Conservation (phyloP, 2,329 filamentous ascomycete genomes). For the Akanthomyces muscarius region DNA sequence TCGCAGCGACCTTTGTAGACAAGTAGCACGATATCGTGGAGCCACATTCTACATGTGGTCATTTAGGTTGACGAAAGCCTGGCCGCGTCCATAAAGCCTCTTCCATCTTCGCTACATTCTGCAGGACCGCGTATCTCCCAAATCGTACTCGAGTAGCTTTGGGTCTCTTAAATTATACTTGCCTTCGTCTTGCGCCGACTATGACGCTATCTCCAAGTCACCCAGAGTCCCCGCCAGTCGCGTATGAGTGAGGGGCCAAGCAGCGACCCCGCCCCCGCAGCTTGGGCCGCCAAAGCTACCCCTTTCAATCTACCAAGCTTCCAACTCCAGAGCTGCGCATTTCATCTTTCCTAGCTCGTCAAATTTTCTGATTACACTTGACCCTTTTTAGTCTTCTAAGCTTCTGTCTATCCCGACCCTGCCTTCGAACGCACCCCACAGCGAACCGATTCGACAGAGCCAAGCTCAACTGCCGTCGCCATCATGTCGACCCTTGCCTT, state of each 20-base stretch:
- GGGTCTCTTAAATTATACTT: not conserved
- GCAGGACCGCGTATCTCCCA: no score
- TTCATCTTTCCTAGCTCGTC: not conserved
- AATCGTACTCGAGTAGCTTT: not conserved
- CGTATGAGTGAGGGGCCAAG: not conserved
- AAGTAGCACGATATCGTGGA: no score
- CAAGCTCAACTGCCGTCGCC: not conserved
- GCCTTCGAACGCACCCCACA: not conserved
- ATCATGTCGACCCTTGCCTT: slow-evolving; percentile 38
- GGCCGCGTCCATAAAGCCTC: not conserved
- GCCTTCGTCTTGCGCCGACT: not conserved
- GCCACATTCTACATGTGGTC: no score
- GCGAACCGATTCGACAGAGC: not conserved
- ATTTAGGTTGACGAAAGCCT: not conserved
- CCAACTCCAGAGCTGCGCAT: not conserved
- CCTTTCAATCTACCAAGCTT: slow-evolving; percentile 12
- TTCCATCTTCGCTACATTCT: not conserved
- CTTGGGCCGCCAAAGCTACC: slow-evolving; percentile 10
- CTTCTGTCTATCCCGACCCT: not conserved
- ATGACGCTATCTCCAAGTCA: not conserved
- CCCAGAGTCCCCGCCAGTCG: not conserved
- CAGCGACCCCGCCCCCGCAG: slow-evolving; percentile 14
- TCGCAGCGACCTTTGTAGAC: no score
- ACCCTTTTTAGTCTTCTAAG: not conserved
- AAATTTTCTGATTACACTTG: not conserved